A percentile compares a stretch with the other conserved stretches of the same genome.
These are phyloP conservation scores for Aureobasidium sp. DNA, from an alignment of 2,329 filamentous ascomycete species.

Conservation along the genomic window DNA sequence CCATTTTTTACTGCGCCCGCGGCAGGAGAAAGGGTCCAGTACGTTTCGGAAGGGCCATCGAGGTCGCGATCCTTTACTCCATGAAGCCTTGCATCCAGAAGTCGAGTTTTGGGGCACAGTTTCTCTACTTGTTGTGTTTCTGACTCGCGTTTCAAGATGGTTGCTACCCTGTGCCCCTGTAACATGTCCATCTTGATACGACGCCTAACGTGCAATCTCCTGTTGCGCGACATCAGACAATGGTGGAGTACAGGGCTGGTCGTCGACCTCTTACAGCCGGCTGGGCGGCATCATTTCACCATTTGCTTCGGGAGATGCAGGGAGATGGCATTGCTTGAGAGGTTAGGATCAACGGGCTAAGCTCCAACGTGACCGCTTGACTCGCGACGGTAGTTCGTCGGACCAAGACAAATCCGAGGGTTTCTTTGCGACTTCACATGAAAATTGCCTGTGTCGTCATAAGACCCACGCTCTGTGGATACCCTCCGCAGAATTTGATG, in stretches of 20 bases:
- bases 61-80: not conserved
- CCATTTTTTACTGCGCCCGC: not conserved
- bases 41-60: not conserved
- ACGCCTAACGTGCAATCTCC: conserved; percentile 9
- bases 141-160: conserved; percentile 10
- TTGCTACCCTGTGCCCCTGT: conserved; percentile 6
- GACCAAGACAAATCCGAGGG: conserved; percentile 3
- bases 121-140: conserved; percentile 7
- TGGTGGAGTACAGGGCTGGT: conserved; percentile 7
- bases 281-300: conserved; percentile 2
- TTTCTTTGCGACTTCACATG: not conserved
- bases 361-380: not conserved
- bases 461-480: conserved; percentile 7
- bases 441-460: conserved; percentile 2
- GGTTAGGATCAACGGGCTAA: conserved; percentile 12
- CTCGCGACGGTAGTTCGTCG: conserved; percentile 4
- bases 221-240: conserved; percentile 6
- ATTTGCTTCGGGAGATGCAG: conserved; percentile 3
- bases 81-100: not conserved
- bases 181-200: not conserved
- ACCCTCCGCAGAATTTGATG: conserved; percentile 8
- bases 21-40: not conserved
- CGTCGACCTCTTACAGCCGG: not conserved
- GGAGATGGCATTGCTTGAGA: conserved; percentile 5
- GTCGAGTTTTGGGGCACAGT: not conserved